These are phyloP conservation scores for Linum trigynum DNA, from an alignment of 345 rosid genomes.

Conservation along the genomic window DNA sequence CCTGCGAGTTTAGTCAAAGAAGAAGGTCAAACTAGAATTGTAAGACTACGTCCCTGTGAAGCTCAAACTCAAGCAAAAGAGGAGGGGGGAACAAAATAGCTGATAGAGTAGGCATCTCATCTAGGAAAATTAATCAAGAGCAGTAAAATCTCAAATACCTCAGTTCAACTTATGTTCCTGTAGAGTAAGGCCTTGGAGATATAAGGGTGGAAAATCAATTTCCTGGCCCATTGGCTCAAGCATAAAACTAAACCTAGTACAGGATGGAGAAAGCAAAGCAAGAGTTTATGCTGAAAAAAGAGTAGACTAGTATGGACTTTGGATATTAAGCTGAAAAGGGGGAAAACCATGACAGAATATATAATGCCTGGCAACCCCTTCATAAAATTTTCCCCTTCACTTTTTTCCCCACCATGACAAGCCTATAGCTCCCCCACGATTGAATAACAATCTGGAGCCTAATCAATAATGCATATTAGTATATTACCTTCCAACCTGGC, in stretches of 20 bases:
- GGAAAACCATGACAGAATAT: too few relatives aligned
- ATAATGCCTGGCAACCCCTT: too few relatives aligned
- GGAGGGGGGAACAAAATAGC: neutral
- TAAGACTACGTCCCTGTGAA: neutral
- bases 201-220: neutral
- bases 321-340: too few relatives aligned
- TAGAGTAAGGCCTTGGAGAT: too few relatives aligned
- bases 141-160: neutral
- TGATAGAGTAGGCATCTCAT: neutral
- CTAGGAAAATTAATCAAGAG: neutral
- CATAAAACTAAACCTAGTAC: neutral
- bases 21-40: slow-evolving; percentile 18
- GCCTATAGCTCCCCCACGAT: too few relatives aligned
- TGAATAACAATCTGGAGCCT: neutral
- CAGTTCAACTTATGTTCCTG: neutral
- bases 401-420: too few relatives aligned
- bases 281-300: too few relatives aligned
- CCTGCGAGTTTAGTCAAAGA: slow-evolving; percentile 33
- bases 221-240: neutral
- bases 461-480: neutral
- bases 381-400: too few relatives aligned
- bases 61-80: neutral
- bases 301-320: too few relatives aligned
- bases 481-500: neutral
- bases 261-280: too few relatives aligned